Percentiles rank a stretch among this genome's conserved stretches.
phyloP scores from a whole-genome alignment of 306 rosid species.

The Cajanus cajan region DNA sequence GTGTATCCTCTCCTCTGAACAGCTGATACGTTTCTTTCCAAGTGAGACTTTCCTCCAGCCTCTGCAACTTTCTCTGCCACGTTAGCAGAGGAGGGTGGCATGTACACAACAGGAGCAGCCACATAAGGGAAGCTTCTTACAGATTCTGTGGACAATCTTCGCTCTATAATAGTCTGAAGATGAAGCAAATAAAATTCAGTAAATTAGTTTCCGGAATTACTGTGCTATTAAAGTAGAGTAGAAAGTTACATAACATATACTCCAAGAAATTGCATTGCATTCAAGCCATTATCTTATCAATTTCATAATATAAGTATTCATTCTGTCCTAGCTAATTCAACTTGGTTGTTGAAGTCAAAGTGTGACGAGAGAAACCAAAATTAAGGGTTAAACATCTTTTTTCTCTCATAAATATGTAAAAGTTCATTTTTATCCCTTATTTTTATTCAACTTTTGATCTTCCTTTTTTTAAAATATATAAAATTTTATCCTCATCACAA shows the following conservation, averaged over 20 bases:
- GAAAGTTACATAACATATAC: background rate
- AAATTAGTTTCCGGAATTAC: conserved; percentile 1
- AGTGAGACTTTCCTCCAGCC: conserved; percentile 58
- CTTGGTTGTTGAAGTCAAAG: background rate
- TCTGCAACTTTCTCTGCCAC: conserved; percentile 84
- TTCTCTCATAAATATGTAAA: too few species aligned
- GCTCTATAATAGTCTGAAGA: conserved; percentile 58
- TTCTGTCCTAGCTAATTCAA: background rate
- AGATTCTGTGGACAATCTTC: conserved; percentile 53
- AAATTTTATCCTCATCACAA: too few species aligned
- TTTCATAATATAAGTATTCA: background rate
- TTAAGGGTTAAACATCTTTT: too few species aligned
- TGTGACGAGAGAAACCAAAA: background rate
- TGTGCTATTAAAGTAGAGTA: background rate
- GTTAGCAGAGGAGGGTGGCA: conserved; percentile 58
- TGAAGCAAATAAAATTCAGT: background rate
- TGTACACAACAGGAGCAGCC: conserved; percentile 63
- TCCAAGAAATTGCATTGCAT: conserved; percentile 4
- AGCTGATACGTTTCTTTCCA: conserved; percentile 60
- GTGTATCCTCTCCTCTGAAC: conserved; percentile 84
- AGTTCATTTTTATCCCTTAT: too few species aligned
- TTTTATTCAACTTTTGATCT: too few species aligned
- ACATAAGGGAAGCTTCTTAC: conserved; percentile 68
- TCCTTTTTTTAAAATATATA: too few species aligned
- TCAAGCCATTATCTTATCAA: background rate